These are phyloP conservation scores for Glaciozyma martinii DNA, from an alignment of 768 basidiomycete species.

Conservation along the genomic window DNA sequence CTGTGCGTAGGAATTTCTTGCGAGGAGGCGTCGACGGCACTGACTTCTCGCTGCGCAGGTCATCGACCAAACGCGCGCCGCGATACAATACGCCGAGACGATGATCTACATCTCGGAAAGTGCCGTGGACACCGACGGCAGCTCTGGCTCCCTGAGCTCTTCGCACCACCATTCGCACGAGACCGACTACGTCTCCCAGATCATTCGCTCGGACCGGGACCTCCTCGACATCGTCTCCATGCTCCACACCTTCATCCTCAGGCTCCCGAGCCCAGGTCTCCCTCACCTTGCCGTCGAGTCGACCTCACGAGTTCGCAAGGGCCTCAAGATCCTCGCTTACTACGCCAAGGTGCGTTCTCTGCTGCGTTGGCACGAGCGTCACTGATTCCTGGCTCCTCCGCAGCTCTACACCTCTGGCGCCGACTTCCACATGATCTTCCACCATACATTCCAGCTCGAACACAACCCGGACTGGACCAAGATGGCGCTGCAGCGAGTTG, in stretches of 20 bases:
- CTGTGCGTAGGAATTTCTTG: not conserved
- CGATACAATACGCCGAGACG: not conserved
- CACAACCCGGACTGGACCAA: conserved; percentile 8
- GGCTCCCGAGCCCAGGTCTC: not conserved
- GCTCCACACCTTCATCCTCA: not conserved
- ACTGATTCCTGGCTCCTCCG: no score
- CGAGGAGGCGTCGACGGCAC: not conserved
- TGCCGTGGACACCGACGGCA: not conserved
- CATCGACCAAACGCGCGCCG: conserved; percentile 7
- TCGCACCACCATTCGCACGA: not conserved
- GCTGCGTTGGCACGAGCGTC: accelerated
- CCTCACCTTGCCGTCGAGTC: not conserved
- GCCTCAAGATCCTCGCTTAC: not conserved
- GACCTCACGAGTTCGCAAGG: conserved; percentile 1
- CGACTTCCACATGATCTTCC: conserved; percentile 9
- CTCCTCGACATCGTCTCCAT: conserved; percentile 6
- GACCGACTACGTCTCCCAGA: conserved; percentile 9
- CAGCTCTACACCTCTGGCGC: conserved; percentile 2
- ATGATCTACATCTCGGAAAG: not conserved
- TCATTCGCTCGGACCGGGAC: conserved; percentile 11
- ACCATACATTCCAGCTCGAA: conserved; percentile 6
- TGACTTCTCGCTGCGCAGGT: not conserved
- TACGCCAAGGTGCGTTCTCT: not conserved
- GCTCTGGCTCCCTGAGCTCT: not conserved
- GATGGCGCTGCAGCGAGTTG: conserved; percentile 6